Evolutionary conservation across 2,329 filamentous ascomycete genomes (phyloP).

Genomic region (Cladosporium sp.): DNA sequence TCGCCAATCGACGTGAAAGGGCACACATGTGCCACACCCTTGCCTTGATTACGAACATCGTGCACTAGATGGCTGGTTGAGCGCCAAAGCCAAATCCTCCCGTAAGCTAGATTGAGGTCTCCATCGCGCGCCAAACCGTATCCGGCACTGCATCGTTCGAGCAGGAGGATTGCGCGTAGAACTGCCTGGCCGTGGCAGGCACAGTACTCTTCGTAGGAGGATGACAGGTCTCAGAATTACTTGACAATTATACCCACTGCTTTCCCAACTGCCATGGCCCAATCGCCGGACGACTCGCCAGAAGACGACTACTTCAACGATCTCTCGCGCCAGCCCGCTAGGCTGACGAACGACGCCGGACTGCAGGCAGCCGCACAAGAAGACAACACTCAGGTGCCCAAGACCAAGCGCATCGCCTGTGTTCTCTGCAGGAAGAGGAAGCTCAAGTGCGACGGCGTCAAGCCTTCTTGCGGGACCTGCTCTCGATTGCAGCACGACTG

Average conservation of each 20-base stretch:
- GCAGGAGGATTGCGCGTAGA: too few relatives aligned
- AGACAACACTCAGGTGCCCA: slow-evolving; percentile 30
- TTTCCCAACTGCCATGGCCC: slow-evolving; percentile 2
- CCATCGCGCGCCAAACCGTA: too few relatives aligned
- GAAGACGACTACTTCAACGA: slow-evolving; percentile 51
- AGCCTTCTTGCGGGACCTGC: slow-evolving; percentile 84
- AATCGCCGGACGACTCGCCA: slow-evolving; percentile 16
- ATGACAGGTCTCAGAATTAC: not conserved
- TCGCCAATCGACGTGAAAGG: too few relatives aligned
- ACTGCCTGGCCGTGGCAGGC: too few relatives aligned
- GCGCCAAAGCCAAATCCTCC: too few relatives aligned
- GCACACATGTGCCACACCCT: too few relatives aligned
- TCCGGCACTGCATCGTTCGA: too few relatives aligned
- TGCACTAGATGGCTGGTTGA: too few relatives aligned
- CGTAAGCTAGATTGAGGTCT: too few relatives aligned
- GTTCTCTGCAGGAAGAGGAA: slow-evolving; percentile 91
- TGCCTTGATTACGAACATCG: too few relatives aligned
- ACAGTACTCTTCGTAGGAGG: not conserved
- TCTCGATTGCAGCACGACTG: slow-evolving; percentile 79
- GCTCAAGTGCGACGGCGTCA: slow-evolving; percentile 77
- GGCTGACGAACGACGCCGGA: not conserved
- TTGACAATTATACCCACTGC: not conserved
- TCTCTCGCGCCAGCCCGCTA: slow-evolving; percentile 41
- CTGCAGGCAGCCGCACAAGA: slow-evolving; percentile 1
- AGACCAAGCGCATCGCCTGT: slow-evolving; percentile 82